Evolutionary conservation across 2,329 filamentous ascomycete species (phyloP).

Genomic region (Dactylonectria macrodidyma): DNA sequence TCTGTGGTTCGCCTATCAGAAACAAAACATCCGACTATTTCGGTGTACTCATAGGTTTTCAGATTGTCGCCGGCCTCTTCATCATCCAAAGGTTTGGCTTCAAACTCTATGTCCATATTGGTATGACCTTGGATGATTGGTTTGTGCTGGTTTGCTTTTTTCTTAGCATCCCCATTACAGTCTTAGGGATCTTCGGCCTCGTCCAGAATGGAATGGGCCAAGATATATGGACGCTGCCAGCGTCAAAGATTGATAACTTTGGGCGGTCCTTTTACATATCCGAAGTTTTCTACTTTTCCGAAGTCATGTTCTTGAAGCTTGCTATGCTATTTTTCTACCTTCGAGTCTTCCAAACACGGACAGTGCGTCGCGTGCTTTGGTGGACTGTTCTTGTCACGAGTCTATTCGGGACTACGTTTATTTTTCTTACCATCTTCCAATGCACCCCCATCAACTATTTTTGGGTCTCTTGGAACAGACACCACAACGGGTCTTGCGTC

Average conservation of each 20-base stretch:
- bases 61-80: background rate
- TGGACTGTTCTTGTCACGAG: constrained; percentile 10
- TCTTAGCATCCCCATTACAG: constrained; percentile 1
- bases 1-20: too few relatives aligned
- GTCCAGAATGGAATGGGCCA: constrained; percentile 23
- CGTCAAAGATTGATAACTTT: constrained; percentile 5
- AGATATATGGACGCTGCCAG: constrained; percentile 24
- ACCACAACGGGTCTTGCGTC: constrained; percentile 22
- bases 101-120: background rate
- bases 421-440: constrained; percentile 17
- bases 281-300: constrained; percentile 27
- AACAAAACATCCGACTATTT: too few relatives aligned
- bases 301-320: constrained; percentile 31
- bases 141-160: background rate
- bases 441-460: constrained; percentile 29
- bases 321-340: constrained; percentile 35
- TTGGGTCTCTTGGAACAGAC: constrained; percentile 25
- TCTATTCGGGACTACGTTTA: constrained; percentile 16
- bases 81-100: background rate
- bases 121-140: constrained; percentile 4
- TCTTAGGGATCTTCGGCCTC: constrained; percentile 5
- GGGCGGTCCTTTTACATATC: constrained; percentile 27
- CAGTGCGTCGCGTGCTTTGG: constrained; percentile 22
- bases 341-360: constrained; percentile 25
- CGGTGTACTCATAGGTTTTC: too few relatives aligned